Conservation (phyloP, 257 asterid genomes). For the Scutellaria minor region DNA sequence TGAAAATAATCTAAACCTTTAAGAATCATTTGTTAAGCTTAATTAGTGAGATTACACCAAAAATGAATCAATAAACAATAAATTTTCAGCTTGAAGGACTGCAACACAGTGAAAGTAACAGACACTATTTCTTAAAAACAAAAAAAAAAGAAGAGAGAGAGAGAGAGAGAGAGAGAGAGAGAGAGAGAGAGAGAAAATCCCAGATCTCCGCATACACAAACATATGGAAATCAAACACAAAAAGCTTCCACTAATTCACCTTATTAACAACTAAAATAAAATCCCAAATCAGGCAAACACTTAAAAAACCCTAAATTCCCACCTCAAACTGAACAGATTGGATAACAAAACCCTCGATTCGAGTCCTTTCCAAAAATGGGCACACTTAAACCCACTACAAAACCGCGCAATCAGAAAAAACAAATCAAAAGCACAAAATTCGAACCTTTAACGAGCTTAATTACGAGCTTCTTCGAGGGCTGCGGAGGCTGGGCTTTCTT, state of each 20-base stretch:
- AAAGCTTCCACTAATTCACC: slow-evolving; percentile 18
- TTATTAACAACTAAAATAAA: background rate
- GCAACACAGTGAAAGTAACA: background rate
- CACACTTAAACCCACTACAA: slow-evolving; percentile 16
- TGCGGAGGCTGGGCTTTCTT: slow-evolving; percentile 85
- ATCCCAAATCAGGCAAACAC: slow-evolving; percentile 21
- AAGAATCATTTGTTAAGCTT: slow-evolving; percentile 15
- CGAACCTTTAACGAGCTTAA: slow-evolving; percentile 80
- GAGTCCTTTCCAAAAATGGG: slow-evolving; percentile 20
- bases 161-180: too few relatives aligned
- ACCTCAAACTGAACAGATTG: slow-evolving; percentile 18
- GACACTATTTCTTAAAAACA: background rate
- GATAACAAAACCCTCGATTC: slow-evolving; percentile 11
- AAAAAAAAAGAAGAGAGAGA: too few relatives aligned
- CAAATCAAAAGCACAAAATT: background rate
- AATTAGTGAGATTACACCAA: slow-evolving; percentile 6
- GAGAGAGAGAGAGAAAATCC: slow-evolving; percentile 11
- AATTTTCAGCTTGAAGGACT: slow-evolving; percentile 9
- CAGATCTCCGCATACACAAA: slow-evolving; percentile 42
- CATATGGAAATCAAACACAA: background rate
- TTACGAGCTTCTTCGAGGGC: slow-evolving; percentile 81
- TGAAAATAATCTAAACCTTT: slow-evolving; percentile 16
- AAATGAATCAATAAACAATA: slow-evolving; percentile 7
- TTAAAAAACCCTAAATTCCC: slow-evolving; percentile 44
- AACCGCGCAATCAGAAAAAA: background rate